Percentiles rank a stretch among this genome's conserved stretches.
Evolutionary conservation across 2,329 filamentous ascomycete species (phyloP).

Genomic region (Knufia petricola): DNA sequence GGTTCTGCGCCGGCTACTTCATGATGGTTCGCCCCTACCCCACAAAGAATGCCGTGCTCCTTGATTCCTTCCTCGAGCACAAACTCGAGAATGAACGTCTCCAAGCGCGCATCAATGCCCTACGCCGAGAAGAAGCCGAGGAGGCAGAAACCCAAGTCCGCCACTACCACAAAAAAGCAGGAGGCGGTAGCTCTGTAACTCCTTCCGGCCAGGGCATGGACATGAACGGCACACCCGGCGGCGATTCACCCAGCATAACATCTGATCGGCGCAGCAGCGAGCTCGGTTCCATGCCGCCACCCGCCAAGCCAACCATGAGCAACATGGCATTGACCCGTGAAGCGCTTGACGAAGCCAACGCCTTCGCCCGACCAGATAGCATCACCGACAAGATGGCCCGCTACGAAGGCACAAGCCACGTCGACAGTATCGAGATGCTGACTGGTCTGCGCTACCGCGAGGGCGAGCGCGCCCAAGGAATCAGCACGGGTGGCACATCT

Average conservation of each 20-base stretch:
- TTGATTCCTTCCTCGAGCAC: conserved; percentile 91
- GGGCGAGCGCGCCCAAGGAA: conserved; percentile 76
- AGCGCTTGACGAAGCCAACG: conserved; percentile 64
- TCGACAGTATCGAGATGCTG: conserved; percentile 85
- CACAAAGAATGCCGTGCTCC: conserved; percentile 70
- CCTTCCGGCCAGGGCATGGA: conserved; percentile 16
- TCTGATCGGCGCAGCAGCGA: conserved; percentile 14
- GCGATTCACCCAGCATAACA: conserved; percentile 14
- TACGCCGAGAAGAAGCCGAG: conserved; percentile 76
- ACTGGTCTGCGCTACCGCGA: conserved; percentile 81
- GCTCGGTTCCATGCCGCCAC: conserved; percentile 52
- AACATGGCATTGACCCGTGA: conserved; percentile 66
- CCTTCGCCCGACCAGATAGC: conserved; percentile 59
- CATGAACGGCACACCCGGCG: neutral
- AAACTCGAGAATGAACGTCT: conserved; percentile 93
- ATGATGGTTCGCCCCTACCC: conserved; percentile 88
- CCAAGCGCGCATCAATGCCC: conserved; percentile 70
- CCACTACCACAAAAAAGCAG: conserved; percentile 24
- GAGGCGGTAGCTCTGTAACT: conserved; percentile 14
- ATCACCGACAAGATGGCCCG: conserved; percentile 77
- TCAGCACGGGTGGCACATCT: conserved; percentile 75
- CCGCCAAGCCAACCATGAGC: conserved; percentile 51
- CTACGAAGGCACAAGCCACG: conserved; percentile 65
- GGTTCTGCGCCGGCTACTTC: conserved; percentile 80
- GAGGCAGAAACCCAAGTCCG: conserved; percentile 56